A percentile compares a stretch with the other conserved stretches of the same genome.
phyloP scores from a whole-genome alignment of 2,329 filamentous ascomycete species.

The Seiridium unicorne region DNA sequence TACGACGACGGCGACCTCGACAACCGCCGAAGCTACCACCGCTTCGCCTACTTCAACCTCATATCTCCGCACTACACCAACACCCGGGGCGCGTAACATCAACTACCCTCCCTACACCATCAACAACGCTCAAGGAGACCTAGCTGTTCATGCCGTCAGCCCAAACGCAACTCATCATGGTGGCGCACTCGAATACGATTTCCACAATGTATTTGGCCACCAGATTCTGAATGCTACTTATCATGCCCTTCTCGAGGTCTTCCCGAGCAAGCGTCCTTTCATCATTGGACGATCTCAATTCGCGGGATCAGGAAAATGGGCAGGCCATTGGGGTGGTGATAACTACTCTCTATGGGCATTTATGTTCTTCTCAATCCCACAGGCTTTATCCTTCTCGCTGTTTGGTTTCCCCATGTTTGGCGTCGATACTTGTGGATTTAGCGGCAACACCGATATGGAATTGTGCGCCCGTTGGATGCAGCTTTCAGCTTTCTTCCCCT shows the following conservation, averaged over 20 bases:
- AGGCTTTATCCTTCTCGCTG: slow-evolving; percentile 72
- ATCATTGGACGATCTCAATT: slow-evolving; percentile 84
- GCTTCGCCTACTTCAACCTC: slow-evolving; percentile 33
- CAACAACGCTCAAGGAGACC: slow-evolving; percentile 67
- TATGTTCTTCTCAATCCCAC: slow-evolving; percentile 75
- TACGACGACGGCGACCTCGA: slow-evolving; percentile 50
- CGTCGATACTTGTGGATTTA: slow-evolving; percentile 69
- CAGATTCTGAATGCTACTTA: slow-evolving; percentile 78
- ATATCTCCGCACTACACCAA: slow-evolving; percentile 60
- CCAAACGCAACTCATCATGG: slow-evolving; percentile 65
- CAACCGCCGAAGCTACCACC: slow-evolving; percentile 27
- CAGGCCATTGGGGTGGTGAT: slow-evolving; percentile 79
- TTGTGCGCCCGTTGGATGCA: slow-evolving; percentile 76
- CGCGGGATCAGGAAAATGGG: slow-evolving; percentile 70
- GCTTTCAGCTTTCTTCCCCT: slow-evolving; percentile 71
- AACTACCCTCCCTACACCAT: slow-evolving; percentile 76
- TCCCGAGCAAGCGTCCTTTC: slow-evolving; percentile 71
- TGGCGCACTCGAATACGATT: slow-evolving; percentile 74
- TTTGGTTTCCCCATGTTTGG: slow-evolving; percentile 80
- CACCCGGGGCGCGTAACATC: slow-evolving; percentile 62
- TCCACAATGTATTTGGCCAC: slow-evolving; percentile 77
- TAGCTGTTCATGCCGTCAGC: slow-evolving; percentile 30
- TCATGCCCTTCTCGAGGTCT: slow-evolving; percentile 62
- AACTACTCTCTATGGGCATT: slow-evolving; percentile 70
- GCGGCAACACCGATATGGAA: slow-evolving; percentile 64